These are phyloP conservation scores for Cladosporium sp. DNA, from an alignment of 2,329 filamentous ascomycete genomes.

Conservation along the genomic window DNA sequence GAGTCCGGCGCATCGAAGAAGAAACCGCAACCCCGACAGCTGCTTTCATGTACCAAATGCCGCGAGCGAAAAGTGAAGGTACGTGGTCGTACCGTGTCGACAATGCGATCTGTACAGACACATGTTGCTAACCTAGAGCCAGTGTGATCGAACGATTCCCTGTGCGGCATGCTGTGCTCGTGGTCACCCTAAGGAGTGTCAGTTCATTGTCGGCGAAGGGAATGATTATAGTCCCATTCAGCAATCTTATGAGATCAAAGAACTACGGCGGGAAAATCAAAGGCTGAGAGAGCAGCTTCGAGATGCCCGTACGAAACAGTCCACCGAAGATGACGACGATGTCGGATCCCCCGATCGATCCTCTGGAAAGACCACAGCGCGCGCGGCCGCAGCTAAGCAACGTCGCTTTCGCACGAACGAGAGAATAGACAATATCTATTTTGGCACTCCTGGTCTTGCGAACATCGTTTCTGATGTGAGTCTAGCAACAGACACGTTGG, in stretches of 20 bases:
- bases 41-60: conserved; percentile 46
- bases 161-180: conserved; percentile 47
- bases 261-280: conserved; percentile 42
- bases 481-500: not conserved
- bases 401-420: conserved; percentile 36
- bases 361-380: conserved; percentile 18
- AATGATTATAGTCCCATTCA: conserved; percentile 44
- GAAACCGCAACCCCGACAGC: conserved; percentile 39
- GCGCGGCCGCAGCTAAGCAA: conserved; percentile 24
- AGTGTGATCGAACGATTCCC: conserved; percentile 48
- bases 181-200: conserved; percentile 44
- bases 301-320: conserved; percentile 23
- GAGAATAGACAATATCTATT: conserved; percentile 44
- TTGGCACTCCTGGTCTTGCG: conserved; percentile 45
- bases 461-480: conserved; percentile 44
- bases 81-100: conserved; percentile 15
- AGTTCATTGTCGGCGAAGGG: conserved; percentile 42
- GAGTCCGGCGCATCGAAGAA: conserved; percentile 23
- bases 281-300: conserved; percentile 40
- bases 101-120: not conserved
- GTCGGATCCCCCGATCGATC: conserved; percentile 26
- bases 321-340: conserved; percentile 37
- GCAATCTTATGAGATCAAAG: conserved; percentile 45
- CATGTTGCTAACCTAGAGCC: conserved; percentile 11
- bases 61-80: conserved; percentile 47